Conservation (phyloP, 345 rosid species). For the Bruguiera sexangula region DNA sequence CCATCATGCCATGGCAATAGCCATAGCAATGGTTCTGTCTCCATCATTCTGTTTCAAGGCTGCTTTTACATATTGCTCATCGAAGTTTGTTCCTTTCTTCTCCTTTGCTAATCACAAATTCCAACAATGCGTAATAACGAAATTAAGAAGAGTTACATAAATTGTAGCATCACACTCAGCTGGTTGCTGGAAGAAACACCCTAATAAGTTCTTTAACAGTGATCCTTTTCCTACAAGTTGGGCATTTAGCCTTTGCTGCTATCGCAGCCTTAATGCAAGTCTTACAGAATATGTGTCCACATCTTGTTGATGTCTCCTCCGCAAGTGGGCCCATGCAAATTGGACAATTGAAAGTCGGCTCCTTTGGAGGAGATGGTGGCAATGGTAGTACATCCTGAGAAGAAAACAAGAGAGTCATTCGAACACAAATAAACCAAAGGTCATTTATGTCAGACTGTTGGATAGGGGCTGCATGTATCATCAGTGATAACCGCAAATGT, state of each 20-base stretch:
- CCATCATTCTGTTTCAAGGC: too few relatives aligned
- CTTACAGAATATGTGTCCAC: conserved; percentile 36
- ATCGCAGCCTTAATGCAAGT: conserved; percentile 25
- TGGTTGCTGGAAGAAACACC: conserved; percentile 24
- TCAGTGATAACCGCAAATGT: not conserved
- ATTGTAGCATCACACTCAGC: not conserved
- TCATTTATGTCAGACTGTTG: too few relatives aligned
- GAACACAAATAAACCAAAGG: too few relatives aligned
- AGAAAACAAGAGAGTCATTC: too few relatives aligned
- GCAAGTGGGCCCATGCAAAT: conserved; percentile 25
- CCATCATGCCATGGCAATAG: too few relatives aligned
- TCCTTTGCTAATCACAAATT: too few relatives aligned
- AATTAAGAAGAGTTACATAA: not conserved
- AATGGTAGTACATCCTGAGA: not conserved
- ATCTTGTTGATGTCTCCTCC: conserved; percentile 29
- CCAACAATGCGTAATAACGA: not conserved
- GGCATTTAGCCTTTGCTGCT: conserved; percentile 23
- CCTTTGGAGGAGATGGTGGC: not conserved
- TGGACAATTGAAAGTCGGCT: conserved; percentile 19
- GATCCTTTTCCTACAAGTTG: conserved; percentile 27
- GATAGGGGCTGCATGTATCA: too few relatives aligned
- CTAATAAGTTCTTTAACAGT: conserved; percentile 20
- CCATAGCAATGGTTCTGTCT: too few relatives aligned
- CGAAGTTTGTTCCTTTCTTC: too few relatives aligned
- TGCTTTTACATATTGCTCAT: too few relatives aligned